Conservation (phyloP, 1,284 basidiomycete genomes). For the Pseudozyma thailandica region DNA sequence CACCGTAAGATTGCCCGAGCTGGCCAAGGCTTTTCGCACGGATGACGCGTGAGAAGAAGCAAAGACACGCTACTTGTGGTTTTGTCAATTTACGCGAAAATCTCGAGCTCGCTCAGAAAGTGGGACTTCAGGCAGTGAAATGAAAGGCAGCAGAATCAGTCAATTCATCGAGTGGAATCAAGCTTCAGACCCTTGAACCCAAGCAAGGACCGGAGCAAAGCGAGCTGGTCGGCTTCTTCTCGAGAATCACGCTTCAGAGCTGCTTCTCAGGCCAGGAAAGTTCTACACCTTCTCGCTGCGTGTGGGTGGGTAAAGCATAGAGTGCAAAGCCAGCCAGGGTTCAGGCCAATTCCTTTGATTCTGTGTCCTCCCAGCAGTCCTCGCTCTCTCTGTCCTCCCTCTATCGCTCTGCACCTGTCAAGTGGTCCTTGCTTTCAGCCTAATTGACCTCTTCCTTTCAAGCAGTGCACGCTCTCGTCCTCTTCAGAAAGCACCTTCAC, state of each 20-base stretch:
- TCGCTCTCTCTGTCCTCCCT: background rate
- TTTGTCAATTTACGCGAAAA: constrained; percentile 47
- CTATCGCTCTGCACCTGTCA: background rate
- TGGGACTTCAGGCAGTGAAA: constrained; percentile 4
- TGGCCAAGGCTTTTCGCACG: constrained; percentile 29
- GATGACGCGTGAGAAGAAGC: constrained; percentile 31
- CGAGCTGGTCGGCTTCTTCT: too few species aligned
- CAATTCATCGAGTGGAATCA: too few species aligned
- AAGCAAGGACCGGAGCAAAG: background rate
- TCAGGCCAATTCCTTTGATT: too few species aligned
- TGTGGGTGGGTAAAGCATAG: too few species aligned
- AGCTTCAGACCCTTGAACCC: constrained; percentile 4
- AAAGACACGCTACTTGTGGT: constrained; percentile 15
- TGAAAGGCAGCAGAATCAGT: too few species aligned
- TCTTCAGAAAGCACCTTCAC: background rate
- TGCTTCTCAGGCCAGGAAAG: too few species aligned
- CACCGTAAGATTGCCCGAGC: too few species aligned
- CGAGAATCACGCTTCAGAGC: too few species aligned
- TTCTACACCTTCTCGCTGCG: too few species aligned
- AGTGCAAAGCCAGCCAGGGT: too few species aligned
- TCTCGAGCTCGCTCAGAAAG: constrained; percentile 2
- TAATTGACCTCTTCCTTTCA: background rate
- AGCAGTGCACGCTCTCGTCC: background rate
- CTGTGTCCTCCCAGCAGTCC: too few species aligned
- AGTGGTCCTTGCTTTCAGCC: background rate